These are phyloP conservation scores for Podaxis mareebaensis DNA, from an alignment of 768 basidiomycete species.

Conservation along the genomic window DNA sequence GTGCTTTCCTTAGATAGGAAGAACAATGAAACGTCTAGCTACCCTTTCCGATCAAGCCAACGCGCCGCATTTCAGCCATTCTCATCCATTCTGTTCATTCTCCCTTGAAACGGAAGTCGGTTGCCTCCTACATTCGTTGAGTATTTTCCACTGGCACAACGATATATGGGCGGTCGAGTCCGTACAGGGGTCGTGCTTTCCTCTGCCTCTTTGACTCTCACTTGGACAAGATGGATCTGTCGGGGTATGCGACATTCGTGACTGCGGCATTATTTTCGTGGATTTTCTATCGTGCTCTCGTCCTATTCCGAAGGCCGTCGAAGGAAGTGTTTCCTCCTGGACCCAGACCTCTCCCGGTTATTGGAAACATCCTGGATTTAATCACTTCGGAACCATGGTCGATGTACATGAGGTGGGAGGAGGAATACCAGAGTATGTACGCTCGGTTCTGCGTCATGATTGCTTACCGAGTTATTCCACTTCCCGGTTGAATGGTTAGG, in stretches of 20 bases:
- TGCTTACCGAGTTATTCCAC: background rate
- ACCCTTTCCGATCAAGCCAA: too few relatives aligned
- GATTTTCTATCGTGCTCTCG: background rate
- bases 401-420: slow-evolving; percentile 6
- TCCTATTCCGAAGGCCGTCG: background rate
- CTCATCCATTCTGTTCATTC: too few relatives aligned
- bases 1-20: too few relatives aligned
- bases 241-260: background rate
- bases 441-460: background rate
- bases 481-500: background rate
- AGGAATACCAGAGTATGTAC: background rate
- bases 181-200: background rate
- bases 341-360: background rate
- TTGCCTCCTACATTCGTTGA: too few relatives aligned
- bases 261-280: background rate
- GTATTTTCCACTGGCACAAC: too few relatives aligned
- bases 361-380: slow-evolving; percentile 8
- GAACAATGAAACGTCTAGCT: too few relatives aligned
- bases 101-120: too few relatives aligned
- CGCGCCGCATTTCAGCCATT: too few relatives aligned
- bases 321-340: background rate
- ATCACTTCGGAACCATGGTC: slow-evolving; percentile 1
- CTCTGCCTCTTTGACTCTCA: background rate
- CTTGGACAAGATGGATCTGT: background rate
- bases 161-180: background rate